Evolutionary conservation across 2,329 filamentous ascomycete genomes (phyloP).

Genomic region (Leptosphaerulina australis): DNA sequence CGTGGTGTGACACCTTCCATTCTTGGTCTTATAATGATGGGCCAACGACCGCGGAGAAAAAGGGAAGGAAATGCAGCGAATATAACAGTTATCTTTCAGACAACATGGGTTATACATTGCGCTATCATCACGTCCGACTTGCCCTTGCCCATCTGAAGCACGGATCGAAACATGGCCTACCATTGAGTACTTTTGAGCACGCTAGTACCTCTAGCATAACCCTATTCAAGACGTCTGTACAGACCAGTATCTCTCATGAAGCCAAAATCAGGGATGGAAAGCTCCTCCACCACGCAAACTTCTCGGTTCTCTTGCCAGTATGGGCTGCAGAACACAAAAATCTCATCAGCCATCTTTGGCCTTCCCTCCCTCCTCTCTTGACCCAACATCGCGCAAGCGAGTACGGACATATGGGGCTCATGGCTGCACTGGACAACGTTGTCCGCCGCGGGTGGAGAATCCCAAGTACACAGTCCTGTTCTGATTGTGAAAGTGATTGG

Average conservation of each 20-base stretch:
- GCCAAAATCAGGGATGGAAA: conserved; percentile 23
- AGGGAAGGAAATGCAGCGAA: too few species aligned
- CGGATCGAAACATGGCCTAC: conserved; percentile 36
- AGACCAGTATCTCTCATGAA: conserved; percentile 16
- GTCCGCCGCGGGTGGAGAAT: conserved; percentile 25
- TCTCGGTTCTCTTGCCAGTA: conserved; percentile 24
- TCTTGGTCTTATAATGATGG: conserved; percentile 18
- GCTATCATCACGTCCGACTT: conserved; percentile 40
- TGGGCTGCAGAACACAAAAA: conserved; percentile 13
- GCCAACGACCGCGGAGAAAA: too few species aligned
- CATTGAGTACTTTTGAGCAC: conserved; percentile 25
- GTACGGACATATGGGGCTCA: conserved; percentile 32
- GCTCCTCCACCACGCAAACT: conserved; percentile 31
- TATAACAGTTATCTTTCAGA: conserved; percentile 37
- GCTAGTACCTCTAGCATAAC: conserved; percentile 12
- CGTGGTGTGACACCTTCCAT: conserved; percentile 45
- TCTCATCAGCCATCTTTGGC: conserved; percentile 25
- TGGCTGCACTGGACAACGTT: conserved; percentile 29
- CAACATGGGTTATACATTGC: conserved; percentile 26
- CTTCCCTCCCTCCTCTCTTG: conserved; percentile 34
- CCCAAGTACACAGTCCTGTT: conserved; percentile 27
- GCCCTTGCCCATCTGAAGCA: conserved; percentile 27
- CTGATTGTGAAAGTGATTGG: conserved; percentile 37
- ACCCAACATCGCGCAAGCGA: conserved; percentile 33
- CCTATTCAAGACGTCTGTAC: conserved; percentile 24